Percentiles rank a stretch among this genome's conserved stretches.
Evolutionary conservation across 192 early-diverging fungal genomes (phyloP).

Genomic region (Radiomyces spectabilis): DNA sequence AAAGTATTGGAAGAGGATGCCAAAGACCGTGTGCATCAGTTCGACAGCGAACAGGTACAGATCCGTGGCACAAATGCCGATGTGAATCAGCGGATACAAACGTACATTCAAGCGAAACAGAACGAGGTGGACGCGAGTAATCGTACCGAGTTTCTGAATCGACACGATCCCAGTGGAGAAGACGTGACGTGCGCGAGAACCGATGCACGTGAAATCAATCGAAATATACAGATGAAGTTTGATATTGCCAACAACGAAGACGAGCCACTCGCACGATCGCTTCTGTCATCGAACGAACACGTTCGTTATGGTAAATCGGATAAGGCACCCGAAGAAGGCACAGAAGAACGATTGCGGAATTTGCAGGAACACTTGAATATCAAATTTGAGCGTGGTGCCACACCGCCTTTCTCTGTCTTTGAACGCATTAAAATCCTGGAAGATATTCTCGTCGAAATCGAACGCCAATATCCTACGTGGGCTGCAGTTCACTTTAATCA

Average conservation of each 20-base stretch:
- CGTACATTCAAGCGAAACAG: conserved; percentile 27
- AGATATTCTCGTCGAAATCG: conserved; percentile 67
- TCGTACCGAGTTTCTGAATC: conserved; percentile 26
- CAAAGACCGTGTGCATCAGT: conserved; percentile 6
- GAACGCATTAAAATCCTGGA: conserved; percentile 67
- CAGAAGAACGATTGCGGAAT: conserved; percentile 60
- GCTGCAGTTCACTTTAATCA: conserved; percentile 73
- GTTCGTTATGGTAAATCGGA: not conserved
- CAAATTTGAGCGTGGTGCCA: conserved; percentile 39
- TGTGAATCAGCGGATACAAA: conserved; percentile 22
- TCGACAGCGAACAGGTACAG: conserved; percentile 28
- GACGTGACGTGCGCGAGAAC: conserved; percentile 57
- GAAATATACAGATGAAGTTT: conserved; percentile 73
- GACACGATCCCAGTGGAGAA: conserved; percentile 17
- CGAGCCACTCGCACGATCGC: conserved; percentile 54
- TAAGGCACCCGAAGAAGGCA: conserved; percentile 10
- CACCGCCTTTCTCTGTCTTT: conserved; percentile 19
- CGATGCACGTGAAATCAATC: conserved; percentile 64
- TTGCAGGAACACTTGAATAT: conserved; percentile 70
- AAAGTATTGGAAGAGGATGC: not conserved
- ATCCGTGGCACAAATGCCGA: conserved; percentile 24
- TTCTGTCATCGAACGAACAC: conserved; percentile 1
- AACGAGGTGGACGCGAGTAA: conserved; percentile 33
- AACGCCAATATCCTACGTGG: conserved; percentile 72
- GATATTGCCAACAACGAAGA: conserved; percentile 61